Conservation (phyloP, 352 stramenopile genomes). For the Globisporangium viniferum region DNA sequence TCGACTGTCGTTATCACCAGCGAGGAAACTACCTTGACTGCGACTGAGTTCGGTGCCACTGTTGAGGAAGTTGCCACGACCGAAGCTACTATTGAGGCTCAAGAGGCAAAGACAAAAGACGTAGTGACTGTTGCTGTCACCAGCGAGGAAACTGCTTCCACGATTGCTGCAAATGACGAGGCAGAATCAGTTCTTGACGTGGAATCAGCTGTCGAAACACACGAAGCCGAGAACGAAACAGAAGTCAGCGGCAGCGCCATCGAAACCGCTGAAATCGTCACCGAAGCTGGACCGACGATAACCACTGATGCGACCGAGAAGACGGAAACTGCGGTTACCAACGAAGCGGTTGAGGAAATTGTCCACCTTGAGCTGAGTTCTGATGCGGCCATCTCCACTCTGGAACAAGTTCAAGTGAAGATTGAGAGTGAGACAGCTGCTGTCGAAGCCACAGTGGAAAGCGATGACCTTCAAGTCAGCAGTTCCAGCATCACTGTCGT, state of each 20-base stretch:
- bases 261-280: neutral
- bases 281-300: neutral
- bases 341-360: neutral
- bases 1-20: neutral
- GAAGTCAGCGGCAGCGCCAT: neutral
- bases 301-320: neutral
- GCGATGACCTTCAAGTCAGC: neutral
- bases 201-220: neutral
- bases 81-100: neutral
- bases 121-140: neutral
- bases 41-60: neutral
- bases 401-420: neutral
- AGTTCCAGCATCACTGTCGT: neutral
- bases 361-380: neutral
- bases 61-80: neutral
- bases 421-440: neutral
- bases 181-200: neutral
- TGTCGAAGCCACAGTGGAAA: neutral
- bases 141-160: neutral
- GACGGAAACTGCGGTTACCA: neutral
- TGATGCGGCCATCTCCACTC: neutral
- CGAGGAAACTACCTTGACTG: neutral
- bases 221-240: neutral
- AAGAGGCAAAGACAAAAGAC: neutral
- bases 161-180: neutral